Conservation (phyloP, 768 basidiomycete genomes). For the Boletus sensibilis region DNA sequence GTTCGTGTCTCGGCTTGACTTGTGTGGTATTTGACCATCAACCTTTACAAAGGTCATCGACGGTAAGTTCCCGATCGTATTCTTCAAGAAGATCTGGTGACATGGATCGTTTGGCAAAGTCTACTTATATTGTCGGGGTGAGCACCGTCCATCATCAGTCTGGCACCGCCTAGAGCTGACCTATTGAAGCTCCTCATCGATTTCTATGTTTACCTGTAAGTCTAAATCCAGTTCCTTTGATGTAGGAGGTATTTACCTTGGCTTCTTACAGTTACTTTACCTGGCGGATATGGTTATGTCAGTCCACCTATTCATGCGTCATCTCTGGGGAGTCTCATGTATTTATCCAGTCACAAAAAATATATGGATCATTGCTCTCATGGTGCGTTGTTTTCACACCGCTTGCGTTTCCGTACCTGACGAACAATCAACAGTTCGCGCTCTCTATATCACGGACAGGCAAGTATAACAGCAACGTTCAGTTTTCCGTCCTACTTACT, state of each 20-base stretch:
- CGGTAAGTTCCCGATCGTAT: slow-evolving; percentile 12
- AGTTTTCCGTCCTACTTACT: background rate
- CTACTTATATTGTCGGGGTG: slow-evolving; percentile 25
- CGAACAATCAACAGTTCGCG: background rate
- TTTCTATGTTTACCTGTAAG: slow-evolving; percentile 29
- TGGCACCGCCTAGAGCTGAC: background rate
- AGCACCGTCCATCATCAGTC: background rate
- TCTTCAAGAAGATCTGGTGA: background rate
- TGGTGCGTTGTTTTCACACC: slow-evolving; percentile 10
- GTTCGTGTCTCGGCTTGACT: slow-evolving; percentile 14
- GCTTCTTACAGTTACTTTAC: slow-evolving; percentile 25
- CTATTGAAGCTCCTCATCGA: slow-evolving; percentile 22
- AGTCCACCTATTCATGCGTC: background rate
- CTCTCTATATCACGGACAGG: slow-evolving; percentile 26
- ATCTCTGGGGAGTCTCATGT: background rate
- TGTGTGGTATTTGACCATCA: background rate
- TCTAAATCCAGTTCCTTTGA: background rate
- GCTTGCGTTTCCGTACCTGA: background rate
- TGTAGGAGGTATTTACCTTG: background rate
- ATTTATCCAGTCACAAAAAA: slow-evolving; percentile 15
- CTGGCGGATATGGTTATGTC: slow-evolving; percentile 31
- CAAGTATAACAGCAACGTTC: background rate
- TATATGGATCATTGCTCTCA: slow-evolving; percentile 16
- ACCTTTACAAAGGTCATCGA: slow-evolving; percentile 9
- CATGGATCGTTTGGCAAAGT: slow-evolving; percentile 1